Conservation (phyloP, 2,329 filamentous ascomycete genomes). For the Monosporascus sp. region DNA sequence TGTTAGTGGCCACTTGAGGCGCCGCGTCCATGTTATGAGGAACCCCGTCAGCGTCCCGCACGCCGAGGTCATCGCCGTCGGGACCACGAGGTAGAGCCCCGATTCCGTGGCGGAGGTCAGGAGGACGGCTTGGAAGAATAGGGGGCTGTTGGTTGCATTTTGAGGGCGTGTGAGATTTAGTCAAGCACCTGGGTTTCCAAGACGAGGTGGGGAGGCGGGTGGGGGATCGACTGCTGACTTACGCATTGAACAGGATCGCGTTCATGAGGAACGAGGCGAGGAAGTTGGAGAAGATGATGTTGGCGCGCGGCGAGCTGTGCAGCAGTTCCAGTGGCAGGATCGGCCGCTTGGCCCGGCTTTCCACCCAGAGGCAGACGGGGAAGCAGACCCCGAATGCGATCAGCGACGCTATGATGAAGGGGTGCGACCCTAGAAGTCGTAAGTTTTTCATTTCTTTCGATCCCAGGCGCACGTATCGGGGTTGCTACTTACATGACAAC, state of each 20-base stretch:
- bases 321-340: slow-evolving; percentile 58
- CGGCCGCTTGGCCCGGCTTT: slow-evolving; percentile 46
- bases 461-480: neutral
- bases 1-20: slow-evolving; percentile 55
- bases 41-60: slow-evolving; percentile 57
- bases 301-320: slow-evolving; percentile 44
- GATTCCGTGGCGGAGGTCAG: slow-evolving; percentile 65
- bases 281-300: slow-evolving; percentile 53
- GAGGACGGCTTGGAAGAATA: slow-evolving; percentile 74
- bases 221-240: slow-evolving; percentile 15
- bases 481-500: slow-evolving; percentile 43
- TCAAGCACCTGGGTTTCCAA: neutral
- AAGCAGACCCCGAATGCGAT: slow-evolving; percentile 42
- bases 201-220: neutral
- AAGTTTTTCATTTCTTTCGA: neutral
- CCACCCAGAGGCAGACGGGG: slow-evolving; percentile 47
- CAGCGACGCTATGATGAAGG: slow-evolving; percentile 50
- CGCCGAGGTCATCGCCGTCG: slow-evolving; percentile 51
- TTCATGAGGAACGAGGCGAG: slow-evolving; percentile 48
- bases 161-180: neutral
- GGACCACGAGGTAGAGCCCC: slow-evolving; percentile 65
- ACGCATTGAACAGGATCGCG: slow-evolving; percentile 56
- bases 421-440: slow-evolving; percentile 46
- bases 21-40: slow-evolving; percentile 54
- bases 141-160: slow-evolving; percentile 48